phyloP scores from a whole-genome alignment of 2,329 filamentous ascomycete genomes.

The Balansia obtecta region DNA sequence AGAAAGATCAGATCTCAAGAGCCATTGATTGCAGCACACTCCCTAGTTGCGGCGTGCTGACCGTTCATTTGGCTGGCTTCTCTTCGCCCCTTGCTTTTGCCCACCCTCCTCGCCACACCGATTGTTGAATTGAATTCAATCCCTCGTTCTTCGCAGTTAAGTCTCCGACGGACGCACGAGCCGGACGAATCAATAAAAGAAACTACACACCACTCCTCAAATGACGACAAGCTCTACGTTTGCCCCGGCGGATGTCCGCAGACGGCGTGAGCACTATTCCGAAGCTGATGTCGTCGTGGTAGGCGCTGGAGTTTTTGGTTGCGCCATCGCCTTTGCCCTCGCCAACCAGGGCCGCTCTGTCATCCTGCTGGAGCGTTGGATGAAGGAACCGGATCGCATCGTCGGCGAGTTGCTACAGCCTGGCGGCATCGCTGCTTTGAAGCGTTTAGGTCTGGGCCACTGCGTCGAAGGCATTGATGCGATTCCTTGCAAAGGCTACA shows the following conservation, averaged over 20 bases:
- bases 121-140: no score
- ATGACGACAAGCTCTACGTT: background rate
- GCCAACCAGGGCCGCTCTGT: constrained; percentile 86
- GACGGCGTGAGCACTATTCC: constrained; percentile 40
- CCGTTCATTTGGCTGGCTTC: background rate
- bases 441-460: constrained; percentile 65
- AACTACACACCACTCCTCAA: background rate
- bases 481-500: constrained; percentile 71
- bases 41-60: background rate
- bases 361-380: constrained; percentile 72
- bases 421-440: constrained; percentile 71
- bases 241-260: constrained; percentile 26
- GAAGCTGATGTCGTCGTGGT: constrained; percentile 81
- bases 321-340: constrained; percentile 71
- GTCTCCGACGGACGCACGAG: background rate
- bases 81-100: background rate
- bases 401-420: constrained; percentile 93
- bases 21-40: background rate
- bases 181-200: background rate
- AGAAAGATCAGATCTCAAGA: background rate
- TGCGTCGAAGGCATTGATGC: constrained; percentile 86
- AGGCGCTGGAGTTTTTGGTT: constrained; percentile 82
- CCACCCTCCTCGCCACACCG: background rate
- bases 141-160: background rate
- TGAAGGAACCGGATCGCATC: constrained; percentile 90